These are phyloP conservation scores for Fraxinus xanthoxyloides DNA, from an alignment of 305 asterid species.

Conservation along the genomic window DNA sequence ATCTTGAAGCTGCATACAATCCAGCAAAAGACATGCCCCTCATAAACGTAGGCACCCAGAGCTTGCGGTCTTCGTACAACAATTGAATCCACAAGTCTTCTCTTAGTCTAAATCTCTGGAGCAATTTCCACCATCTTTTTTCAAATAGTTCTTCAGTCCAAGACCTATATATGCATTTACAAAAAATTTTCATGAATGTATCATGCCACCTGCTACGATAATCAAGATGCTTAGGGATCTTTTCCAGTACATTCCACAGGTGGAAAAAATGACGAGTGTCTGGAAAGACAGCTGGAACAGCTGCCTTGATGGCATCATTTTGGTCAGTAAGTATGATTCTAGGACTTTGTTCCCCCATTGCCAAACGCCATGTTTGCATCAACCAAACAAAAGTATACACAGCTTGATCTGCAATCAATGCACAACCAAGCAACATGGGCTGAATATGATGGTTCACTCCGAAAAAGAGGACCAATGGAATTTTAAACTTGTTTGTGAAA, in stretches of 20 bases:
- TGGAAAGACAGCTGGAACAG: slow-evolving; percentile 50
- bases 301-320: slow-evolving; percentile 64
- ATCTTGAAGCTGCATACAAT: slow-evolving; percentile 63
- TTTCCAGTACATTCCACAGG: slow-evolving; percentile 69
- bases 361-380: slow-evolving; percentile 75
- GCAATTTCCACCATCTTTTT: slow-evolving; percentile 87
- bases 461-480: slow-evolving; percentile 78
- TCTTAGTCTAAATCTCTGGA: slow-evolving; percentile 59
- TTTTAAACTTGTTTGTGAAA: slow-evolving; percentile 57
- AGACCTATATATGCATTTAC: slow-evolving; percentile 71
- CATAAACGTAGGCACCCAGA: slow-evolving; percentile 77
- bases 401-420: slow-evolving; percentile 79
- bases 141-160: slow-evolving; percentile 69
- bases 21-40: slow-evolving; percentile 72
- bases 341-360: slow-evolving; percentile 84
- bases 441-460: slow-evolving; percentile 90
- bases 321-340: slow-evolving; percentile 67
- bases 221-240: slow-evolving; percentile 62
- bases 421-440: slow-evolving; percentile 82
- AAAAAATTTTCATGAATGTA: slow-evolving; percentile 55
- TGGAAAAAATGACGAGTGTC: slow-evolving; percentile 56
- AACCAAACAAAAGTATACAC: slow-evolving; percentile 70
- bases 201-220: slow-evolving; percentile 65
- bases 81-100: slow-evolving; percentile 74
- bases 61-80: slow-evolving; percentile 64